phyloP scores from a whole-genome alignment of 164 flowering plant genomes.

The Chloranthus sessilifolius region DNA sequence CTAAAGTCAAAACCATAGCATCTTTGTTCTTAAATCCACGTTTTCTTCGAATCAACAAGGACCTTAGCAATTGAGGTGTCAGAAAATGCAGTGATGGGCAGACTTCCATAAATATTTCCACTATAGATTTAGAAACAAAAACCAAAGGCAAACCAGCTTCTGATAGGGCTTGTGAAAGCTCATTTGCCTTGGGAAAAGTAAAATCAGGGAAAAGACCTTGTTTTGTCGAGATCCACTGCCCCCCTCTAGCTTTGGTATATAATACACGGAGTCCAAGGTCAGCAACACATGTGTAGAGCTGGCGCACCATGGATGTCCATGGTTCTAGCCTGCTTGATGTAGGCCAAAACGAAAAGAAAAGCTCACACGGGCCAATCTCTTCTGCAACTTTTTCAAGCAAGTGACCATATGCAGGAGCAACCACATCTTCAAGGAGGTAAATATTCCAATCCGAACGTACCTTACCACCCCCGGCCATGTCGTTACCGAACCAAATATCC shows the following conservation, averaged over 20 bases:
- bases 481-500: constrained; percentile 98
- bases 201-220: constrained; percentile 91
- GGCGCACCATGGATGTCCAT: constrained; percentile 80
- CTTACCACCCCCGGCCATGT: constrained; percentile 98
- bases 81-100: constrained; percentile 73
- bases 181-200: constrained; percentile 47
- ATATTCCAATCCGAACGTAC: constrained; percentile 93
- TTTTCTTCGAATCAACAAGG: constrained; percentile 64
- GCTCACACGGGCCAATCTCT: constrained; percentile 71
- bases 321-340: constrained; percentile 50
- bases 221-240: constrained; percentile 89
- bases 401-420: constrained; percentile 86
- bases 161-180: constrained; percentile 68
- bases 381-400: constrained; percentile 70
- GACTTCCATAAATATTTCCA: constrained; percentile 59
- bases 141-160: constrained; percentile 78
- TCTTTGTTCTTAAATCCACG: constrained; percentile 62
- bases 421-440: constrained; percentile 80
- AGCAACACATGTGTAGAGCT: constrained; percentile 54
- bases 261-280: constrained; percentile 66
- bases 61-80: constrained; percentile 70
- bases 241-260: constrained; percentile 86
- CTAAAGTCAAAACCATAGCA: constrained; percentile 68
- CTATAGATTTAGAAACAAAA: constrained; percentile 48
- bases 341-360: constrained; percentile 86